Evolutionary conservation across 306 rosid genomes (phyloP).

Genomic region (Trichosanthes cucumerina): DNA sequence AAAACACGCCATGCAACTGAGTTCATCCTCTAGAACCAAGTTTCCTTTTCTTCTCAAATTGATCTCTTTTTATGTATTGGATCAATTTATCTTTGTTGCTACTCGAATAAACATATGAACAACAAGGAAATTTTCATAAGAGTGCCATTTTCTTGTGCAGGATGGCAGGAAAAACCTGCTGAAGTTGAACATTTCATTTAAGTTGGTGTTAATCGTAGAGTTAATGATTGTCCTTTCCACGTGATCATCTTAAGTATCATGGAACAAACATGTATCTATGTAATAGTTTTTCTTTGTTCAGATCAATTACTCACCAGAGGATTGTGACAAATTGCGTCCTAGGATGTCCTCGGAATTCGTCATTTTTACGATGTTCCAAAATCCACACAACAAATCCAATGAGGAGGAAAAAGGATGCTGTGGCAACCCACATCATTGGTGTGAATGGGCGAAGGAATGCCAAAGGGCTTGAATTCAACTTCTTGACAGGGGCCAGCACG

Average conservation of each 20-base stretch:
- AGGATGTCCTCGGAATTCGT: slow-evolving; percentile 43
- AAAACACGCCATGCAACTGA: background rate
- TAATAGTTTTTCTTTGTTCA: background rate
- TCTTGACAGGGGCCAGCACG: slow-evolving; percentile 30
- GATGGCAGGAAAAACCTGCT: background rate
- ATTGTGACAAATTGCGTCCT: slow-evolving; percentile 28
- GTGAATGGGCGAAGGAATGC: slow-evolving; percentile 34
- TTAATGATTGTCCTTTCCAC: background rate
- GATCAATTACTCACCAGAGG: slow-evolving; percentile 22
- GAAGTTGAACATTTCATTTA: background rate
- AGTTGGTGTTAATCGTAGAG: background rate
- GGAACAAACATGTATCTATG: background rate
- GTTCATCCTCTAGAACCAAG: background rate
- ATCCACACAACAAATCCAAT: slow-evolving; percentile 41
- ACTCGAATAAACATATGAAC: background rate
- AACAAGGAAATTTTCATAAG: background rate
- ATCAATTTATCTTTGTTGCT: background rate
- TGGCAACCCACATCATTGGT: slow-evolving; percentile 32
- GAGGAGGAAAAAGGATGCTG: slow-evolving; percentile 25
- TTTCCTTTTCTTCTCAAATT: background rate
- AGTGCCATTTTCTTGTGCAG: background rate
- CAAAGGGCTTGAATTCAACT: slow-evolving; percentile 27
- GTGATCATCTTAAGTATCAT: background rate
- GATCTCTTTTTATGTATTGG: background rate
- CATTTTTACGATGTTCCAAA: slow-evolving; percentile 33